A percentile compares a stretch with the other conserved stretches of the same genome.
Evolutionary conservation across 768 basidiomycete species (phyloP).

Genomic region (Lactifluus piperatus): DNA sequence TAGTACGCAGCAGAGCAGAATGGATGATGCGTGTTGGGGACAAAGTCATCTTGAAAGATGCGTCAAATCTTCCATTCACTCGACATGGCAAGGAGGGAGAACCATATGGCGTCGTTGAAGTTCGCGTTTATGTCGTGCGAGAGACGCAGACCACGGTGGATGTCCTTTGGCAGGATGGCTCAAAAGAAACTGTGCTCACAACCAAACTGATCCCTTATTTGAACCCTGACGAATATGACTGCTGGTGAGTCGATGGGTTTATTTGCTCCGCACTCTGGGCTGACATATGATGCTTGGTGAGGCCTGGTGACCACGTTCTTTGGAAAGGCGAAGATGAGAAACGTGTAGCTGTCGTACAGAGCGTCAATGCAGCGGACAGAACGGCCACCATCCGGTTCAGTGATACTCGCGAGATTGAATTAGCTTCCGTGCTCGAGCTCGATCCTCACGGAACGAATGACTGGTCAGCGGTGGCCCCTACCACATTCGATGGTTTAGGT

Average conservation of each 20-base stretch:
- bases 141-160: conserved; percentile 63
- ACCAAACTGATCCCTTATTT: conserved; percentile 70
- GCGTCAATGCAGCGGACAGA: conserved; percentile 61
- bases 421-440: conserved; percentile 78
- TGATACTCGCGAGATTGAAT: conserved; percentile 46
- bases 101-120: conserved; percentile 37
- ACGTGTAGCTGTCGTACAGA: conserved; percentile 67
- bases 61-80: conserved; percentile 41
- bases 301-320: conserved; percentile 88
- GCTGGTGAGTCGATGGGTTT: conserved; percentile 46
- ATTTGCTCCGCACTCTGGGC: not conserved
- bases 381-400: conserved; percentile 57
- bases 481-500: conserved; percentile 55
- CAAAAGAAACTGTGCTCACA: conserved; percentile 49
- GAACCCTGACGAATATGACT: conserved; percentile 88
- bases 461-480: conserved; percentile 33
- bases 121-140: conserved; percentile 52
- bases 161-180: conserved; percentile 87
- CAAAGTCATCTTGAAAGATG: conserved; percentile 52
- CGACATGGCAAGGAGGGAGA: conserved; percentile 49
- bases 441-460: conserved; percentile 73
- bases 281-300: conserved; percentile 25
- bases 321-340: conserved; percentile 69
- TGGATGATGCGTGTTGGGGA: conserved; percentile 66
- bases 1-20: conserved; percentile 53